phyloP scores from a whole-genome alignment of 495 filamentous ascomycete genomes.

The Acidiella bohemica region DNA sequence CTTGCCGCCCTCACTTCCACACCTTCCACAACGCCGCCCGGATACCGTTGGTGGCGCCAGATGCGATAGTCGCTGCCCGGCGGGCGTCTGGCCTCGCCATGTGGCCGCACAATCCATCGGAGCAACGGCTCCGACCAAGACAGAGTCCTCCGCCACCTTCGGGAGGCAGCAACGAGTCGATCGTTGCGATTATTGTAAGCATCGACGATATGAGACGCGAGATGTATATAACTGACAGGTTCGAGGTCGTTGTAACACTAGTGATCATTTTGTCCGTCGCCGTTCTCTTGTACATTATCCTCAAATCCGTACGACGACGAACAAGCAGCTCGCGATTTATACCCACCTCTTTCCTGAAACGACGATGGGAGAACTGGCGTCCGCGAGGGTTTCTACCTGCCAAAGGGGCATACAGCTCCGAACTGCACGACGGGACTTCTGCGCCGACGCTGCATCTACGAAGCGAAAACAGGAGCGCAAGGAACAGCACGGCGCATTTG shows the following conservation, averaged over 20 bases:
- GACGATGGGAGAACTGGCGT: conserved; percentile 13
- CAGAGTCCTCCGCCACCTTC: too few species aligned
- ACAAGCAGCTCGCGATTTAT: conserved; percentile 10
- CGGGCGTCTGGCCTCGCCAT: too few species aligned
- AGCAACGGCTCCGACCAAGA: too few species aligned
- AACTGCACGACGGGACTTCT: conserved; percentile 10
- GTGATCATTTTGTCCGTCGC: conserved; percentile 7
- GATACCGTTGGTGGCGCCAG: too few species aligned
- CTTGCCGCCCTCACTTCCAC: too few species aligned
- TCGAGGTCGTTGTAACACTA: conserved; percentile 14
- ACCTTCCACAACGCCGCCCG: too few species aligned
- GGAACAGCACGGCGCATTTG: conserved; percentile 14
- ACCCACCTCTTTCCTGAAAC: conserved; percentile 11
- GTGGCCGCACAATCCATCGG: too few species aligned
- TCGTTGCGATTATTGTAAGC: too few species aligned
- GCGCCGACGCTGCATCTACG: conserved; percentile 17
- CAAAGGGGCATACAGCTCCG: conserved; percentile 14
- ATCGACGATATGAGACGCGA: too few species aligned
- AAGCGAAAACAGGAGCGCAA: conserved; percentile 16
- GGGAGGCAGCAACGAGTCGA: too few species aligned
- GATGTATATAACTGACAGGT: too few species aligned
- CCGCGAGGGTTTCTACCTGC: conserved; percentile 6
- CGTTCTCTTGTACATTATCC: conserved; percentile 11
- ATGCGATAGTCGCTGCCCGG: too few species aligned
- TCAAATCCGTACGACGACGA: conserved; percentile 5